Base-by-base conservation (phyloP, 1,284 basidiomycete genomes). In the Austroboletus niveus region DNA sequence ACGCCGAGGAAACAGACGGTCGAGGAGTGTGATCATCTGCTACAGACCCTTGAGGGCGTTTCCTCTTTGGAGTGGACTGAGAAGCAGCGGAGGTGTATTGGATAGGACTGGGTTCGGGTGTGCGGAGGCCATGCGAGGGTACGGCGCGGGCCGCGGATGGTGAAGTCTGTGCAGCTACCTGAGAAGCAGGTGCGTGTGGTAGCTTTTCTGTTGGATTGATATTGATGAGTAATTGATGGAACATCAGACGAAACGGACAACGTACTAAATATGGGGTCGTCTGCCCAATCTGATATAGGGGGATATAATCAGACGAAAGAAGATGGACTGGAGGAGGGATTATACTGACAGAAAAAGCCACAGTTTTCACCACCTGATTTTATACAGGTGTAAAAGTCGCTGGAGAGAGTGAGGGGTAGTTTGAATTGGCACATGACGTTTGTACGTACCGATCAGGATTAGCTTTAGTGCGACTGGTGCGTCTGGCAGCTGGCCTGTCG, bases 291-390 rank as follows among this genome's bases (percentile, higher is more conserved):
- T 77, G 53, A 41, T 39, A 42, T 14, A 40, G 36, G 43, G 41
- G 8, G 40, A 22, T 40, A 29, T 20, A 30, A 51, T 53, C 9
- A 52, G 45, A 30, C 6, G 31, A 42, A 20, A 2, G 20, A 31
- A 20, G 6, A 12, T 7, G 14, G 8, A 11, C 14, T 5, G 40
- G 17, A 36, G 1, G 27, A n/a, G 14, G 29, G 4, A 8, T 35
- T n/a, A 7, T 15, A 61, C 69, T 52, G 49, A 77, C 76, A 61
- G 22, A 65, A 77, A 49, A 73, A 75, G 0, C 47, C 42, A 47
- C 76, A 77, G 8, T 45, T 50, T 2, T 66, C 60, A 22, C 45
- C 51, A 17, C 51, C 57, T 12, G 46, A 43, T 35, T 50, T 38
- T 50, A 69, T 72, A 29, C 57, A 60, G 46, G 1, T 14, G 12